A percentile compares a stretch with the other conserved stretches of the same genome.
Evolutionary conservation across 2,329 filamentous ascomycete species (phyloP).

Genomic region (Acarospora socialis): DNA sequence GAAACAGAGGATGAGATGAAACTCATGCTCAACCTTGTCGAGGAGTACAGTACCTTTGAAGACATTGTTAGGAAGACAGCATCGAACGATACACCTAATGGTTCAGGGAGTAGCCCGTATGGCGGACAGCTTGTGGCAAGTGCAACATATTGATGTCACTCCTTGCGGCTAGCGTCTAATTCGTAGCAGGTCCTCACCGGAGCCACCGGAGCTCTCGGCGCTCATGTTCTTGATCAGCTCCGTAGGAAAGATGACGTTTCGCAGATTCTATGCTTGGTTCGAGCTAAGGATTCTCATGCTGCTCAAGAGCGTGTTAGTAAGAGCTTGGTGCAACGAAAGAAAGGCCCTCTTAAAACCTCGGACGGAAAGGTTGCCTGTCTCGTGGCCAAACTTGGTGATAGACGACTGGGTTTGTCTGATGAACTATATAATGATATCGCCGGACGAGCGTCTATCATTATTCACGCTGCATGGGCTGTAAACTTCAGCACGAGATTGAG

Average conservation of each 20-base stretch:
- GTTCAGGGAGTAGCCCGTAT: conserved; percentile 15
- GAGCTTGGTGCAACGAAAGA: conserved; percentile 27
- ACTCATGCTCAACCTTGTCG: conserved; percentile 33
- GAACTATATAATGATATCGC: conserved; percentile 29
- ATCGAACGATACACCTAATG: conserved; percentile 7
- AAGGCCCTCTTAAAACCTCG: conserved; percentile 14
- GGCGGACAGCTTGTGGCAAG: conserved; percentile 14
- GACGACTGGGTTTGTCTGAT: conserved; percentile 33
- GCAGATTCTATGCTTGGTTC: conserved; percentile 43
- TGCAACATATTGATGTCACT: no score
- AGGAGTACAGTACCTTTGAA: conserved; percentile 28
- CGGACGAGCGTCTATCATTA: conserved; percentile 34
- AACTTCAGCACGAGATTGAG: conserved; percentile 46
- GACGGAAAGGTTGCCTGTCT: conserved; percentile 32
- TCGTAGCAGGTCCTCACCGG: conserved; percentile 40
- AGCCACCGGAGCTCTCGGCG: conserved; percentile 50
- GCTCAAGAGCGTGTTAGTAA: conserved; percentile 31
- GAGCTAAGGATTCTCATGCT: conserved; percentile 30
- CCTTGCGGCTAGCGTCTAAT: conserved; percentile 5
- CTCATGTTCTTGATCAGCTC: conserved; percentile 38
- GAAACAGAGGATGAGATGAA: conserved; percentile 22
- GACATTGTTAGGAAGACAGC: neutral
- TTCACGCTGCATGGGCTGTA: conserved; percentile 52
- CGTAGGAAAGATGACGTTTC: conserved; percentile 22
- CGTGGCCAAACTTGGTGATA: conserved; percentile 33